Percentiles rank a stretch among this genome's conserved stretches.
Evolutionary conservation across 148 eudicot species (phyloP).

Genomic region (Dysphania ambrosioides): DNA sequence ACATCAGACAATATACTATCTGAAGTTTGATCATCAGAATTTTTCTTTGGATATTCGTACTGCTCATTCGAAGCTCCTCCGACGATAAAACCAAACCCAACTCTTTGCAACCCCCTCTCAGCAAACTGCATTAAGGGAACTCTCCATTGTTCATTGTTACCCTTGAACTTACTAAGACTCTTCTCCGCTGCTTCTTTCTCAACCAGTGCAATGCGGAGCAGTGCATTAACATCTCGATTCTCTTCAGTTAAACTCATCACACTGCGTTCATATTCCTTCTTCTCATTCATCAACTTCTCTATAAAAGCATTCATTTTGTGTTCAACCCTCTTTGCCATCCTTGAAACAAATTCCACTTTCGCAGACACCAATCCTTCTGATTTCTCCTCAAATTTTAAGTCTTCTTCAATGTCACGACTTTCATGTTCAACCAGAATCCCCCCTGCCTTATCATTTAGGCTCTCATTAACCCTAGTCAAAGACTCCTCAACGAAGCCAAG

Average conservation of each 20-base stretch:
- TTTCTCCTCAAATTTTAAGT: too few species aligned
- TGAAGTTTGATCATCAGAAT: slow-evolving; percentile 32
- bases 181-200: slow-evolving; percentile 65
- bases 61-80: slow-evolving; percentile 46
- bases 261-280: too few species aligned
- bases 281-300: too few species aligned
- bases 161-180: slow-evolving; percentile 60
- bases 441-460: slow-evolving; percentile 20
- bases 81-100: slow-evolving; percentile 66
- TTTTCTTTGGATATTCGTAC: slow-evolving; percentile 19
- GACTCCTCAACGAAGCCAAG: slow-evolving; percentile 24
- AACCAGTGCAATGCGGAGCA: slow-evolving; percentile 58
- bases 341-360: slow-evolving; percentile 27
- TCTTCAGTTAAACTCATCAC: slow-evolving; percentile 69
- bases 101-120: slow-evolving; percentile 59
- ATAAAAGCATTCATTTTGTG: slow-evolving; percentile 27
- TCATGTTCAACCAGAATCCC: slow-evolving; percentile 19
- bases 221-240: slow-evolving; percentile 57
- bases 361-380: too few species aligned
- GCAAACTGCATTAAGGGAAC: slow-evolving; percentile 58
- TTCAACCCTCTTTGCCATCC: slow-evolving; percentile 33
- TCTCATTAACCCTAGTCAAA: slow-evolving; percentile 34
- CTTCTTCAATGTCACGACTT: slow-evolving; percentile 13
- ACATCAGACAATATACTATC: slow-evolving; percentile 43
- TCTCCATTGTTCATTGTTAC: slow-evolving; percentile 51